phyloP scores from a whole-genome alignment of 2,329 filamentous ascomycete species.

The Diplodia corticola region DNA sequence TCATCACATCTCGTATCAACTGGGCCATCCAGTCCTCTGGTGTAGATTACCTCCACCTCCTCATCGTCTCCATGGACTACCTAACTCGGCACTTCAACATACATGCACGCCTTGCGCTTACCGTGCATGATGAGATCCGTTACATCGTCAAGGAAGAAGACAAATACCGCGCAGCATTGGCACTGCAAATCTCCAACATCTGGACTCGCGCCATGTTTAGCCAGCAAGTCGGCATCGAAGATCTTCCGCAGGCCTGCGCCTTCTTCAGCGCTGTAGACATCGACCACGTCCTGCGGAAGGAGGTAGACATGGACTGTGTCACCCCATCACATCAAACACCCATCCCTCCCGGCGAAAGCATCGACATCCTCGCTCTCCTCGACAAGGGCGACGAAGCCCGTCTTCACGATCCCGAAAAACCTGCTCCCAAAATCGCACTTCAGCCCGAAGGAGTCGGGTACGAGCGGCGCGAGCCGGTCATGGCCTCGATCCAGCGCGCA shows the following conservation, averaged over 20 bases:
- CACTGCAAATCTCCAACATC: constrained; percentile 87
- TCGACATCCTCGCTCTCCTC: constrained; percentile 80
- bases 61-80: constrained; percentile 94
- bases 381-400: constrained; percentile 67
- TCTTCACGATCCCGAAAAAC: constrained; percentile 65
- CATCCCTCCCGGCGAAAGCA: constrained; percentile 80
- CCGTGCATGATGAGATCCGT: constrained; percentile 95
- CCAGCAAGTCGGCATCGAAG: constrained; percentile 93
- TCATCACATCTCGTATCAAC: constrained; percentile 95
- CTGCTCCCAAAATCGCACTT: constrained; percentile 54
- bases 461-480: constrained; percentile 71
- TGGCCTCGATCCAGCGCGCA: constrained; percentile 50
- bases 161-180: constrained; percentile 87
- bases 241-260: constrained; percentile 89
- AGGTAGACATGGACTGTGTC: constrained; percentile 96
- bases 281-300: constrained; percentile 92
- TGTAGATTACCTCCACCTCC: constrained; percentile 92
- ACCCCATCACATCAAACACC: constrained; percentile 79
- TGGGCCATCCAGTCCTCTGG: constrained; percentile 99
- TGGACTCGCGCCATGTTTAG: constrained; percentile 98
- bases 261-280: constrained; percentile 97
- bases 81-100: constrained; percentile 83
- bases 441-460: constrained; percentile 66
- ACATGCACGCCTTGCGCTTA: constrained; percentile 81
- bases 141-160: constrained; percentile 86